Percentiles rank a stretch among this genome's conserved stretches.
These are phyloP conservation scores for Starmerella geochares DNA, from an alignment of 805 yeast species.

Conservation along the genomic window DNA sequence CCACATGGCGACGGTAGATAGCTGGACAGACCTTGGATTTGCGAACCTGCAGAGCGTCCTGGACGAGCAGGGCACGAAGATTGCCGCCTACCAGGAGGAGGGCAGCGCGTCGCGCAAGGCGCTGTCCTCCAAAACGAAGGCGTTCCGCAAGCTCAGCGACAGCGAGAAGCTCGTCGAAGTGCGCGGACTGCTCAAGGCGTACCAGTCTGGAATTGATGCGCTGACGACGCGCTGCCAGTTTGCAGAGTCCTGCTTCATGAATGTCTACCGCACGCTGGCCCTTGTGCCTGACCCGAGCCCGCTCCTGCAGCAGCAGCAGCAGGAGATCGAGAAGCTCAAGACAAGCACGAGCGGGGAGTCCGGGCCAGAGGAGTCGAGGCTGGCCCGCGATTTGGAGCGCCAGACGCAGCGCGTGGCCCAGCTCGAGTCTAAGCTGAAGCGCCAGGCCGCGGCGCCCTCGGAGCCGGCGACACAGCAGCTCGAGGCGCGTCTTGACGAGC, in stretches of 20 bases:
- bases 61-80: constrained; percentile 63
- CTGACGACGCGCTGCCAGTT: constrained; percentile 67
- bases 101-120: constrained; percentile 64
- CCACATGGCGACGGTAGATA: constrained; percentile 9
- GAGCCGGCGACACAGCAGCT: constrained; percentile 19
- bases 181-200: constrained; percentile 57
- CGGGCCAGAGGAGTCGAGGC: constrained; percentile 15
- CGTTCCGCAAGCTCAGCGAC: constrained; percentile 61
- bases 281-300: constrained; percentile 94
- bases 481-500: constrained; percentile 13
- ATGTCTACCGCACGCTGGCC: constrained; percentile 61
- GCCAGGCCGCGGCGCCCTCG: constrained; percentile 10
- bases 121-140: constrained; percentile 76
- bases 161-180: constrained; percentile 55
- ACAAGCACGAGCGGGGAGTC: constrained; percentile 36
- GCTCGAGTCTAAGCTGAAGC: constrained; percentile 58
- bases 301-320: constrained; percentile 43
- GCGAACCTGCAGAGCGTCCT: constrained; percentile 58
- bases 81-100: constrained; percentile 57
- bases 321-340: constrained; percentile 25
- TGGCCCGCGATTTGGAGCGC: constrained; percentile 65
- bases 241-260: constrained; percentile 64
- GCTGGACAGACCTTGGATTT: constrained; percentile 68
- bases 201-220: constrained; percentile 80
- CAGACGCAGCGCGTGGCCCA: constrained; percentile 58